Base-by-base conservation (phyloP, 768 basidiomycete species). In the Boletus reticulatus region DNA sequence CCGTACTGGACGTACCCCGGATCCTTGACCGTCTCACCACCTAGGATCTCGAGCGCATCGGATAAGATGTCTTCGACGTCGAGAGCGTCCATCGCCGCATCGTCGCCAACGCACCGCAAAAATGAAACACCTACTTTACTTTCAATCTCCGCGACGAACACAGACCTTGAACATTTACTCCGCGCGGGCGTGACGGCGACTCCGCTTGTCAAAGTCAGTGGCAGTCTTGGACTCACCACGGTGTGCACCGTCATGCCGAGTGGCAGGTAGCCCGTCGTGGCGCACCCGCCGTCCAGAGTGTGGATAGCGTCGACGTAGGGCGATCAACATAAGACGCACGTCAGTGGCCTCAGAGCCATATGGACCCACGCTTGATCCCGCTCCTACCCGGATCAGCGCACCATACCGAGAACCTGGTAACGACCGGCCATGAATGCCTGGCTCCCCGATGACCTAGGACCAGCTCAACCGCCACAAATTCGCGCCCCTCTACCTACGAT, bases 21-120 rank as follows among this genome's bases (percentile, higher is more conserved):
- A 43, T 82, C 79, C 13, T 74, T 59, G 1, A 76, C 72, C 42
- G 68, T 68, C 43, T 76, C 71, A 19, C 71, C 80, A 6, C 78
- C 80, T n/a, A 84, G 67, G 55, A 84, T 78, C 44, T 71, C 73
- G 6, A 84, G 73, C 5, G 80, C 72, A 53, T 85, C 84, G 48
- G 72, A 76, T 11, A 84, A 63, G 52, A 84, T 80, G 57, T 84
- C 84, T 60, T 83, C 82, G 19, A 68, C 57, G 13, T 48, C 38
- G 52, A 39, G 39, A 6, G 34, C 37, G 10, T 38, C 52, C 65
- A 59, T 64, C 47, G 22, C 13, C 47, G 22, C 22, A 31, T 17
- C 10, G 50, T 32, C 55, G 34, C 20, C 31, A 5, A 4, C 20
- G 17, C 14, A 29, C 32, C 16, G 19, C 14, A 4, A 36, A 32